These are phyloP conservation scores for Cladosporium sp. DNA, from an alignment of 2,329 filamentous ascomycete genomes.

Conservation along the genomic window DNA sequence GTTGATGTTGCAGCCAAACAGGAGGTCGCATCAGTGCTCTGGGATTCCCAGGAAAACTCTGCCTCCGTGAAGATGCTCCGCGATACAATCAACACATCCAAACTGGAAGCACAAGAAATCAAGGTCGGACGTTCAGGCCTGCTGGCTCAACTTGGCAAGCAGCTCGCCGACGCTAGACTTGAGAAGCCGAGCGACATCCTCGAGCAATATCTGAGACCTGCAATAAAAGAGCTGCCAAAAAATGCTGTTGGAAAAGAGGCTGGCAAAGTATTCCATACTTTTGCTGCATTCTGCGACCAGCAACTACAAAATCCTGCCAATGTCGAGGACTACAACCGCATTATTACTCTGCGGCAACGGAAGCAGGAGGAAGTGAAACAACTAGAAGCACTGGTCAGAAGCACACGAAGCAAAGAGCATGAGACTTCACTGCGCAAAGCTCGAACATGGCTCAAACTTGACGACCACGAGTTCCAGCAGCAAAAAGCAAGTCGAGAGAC, in stretches of 20 bases:
- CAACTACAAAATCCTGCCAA: slow-evolving; percentile 85
- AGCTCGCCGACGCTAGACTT: slow-evolving; percentile 81
- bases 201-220: slow-evolving; percentile 76
- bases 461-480: slow-evolving; percentile 79
- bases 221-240: slow-evolving; percentile 74
- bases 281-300: slow-evolving; percentile 90
- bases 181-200: slow-evolving; percentile 91
- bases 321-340: slow-evolving; percentile 75
- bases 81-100: slow-evolving; percentile 59
- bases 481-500: slow-evolving; percentile 71
- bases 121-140: slow-evolving; percentile 71
- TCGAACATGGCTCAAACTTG: slow-evolving; percentile 85
- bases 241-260: slow-evolving; percentile 66
- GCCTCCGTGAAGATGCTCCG: slow-evolving; percentile 87
- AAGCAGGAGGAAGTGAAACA: slow-evolving; percentile 78
- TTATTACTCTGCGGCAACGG: slow-evolving; percentile 72
- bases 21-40: slow-evolving; percentile 84
- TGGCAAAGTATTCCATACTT: slow-evolving; percentile 88
- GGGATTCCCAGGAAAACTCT: slow-evolving; percentile 88
- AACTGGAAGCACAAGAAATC: slow-evolving; percentile 65
- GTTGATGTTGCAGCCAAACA: slow-evolving; percentile 74
- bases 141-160: slow-evolving; percentile 80
- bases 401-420: slow-evolving; percentile 46
- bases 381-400: slow-evolving; percentile 58
- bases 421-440: slow-evolving; percentile 64